Conservation (phyloP, 192 early-diverging fungal genomes). For the Coemansia guatemalensis region DNA sequence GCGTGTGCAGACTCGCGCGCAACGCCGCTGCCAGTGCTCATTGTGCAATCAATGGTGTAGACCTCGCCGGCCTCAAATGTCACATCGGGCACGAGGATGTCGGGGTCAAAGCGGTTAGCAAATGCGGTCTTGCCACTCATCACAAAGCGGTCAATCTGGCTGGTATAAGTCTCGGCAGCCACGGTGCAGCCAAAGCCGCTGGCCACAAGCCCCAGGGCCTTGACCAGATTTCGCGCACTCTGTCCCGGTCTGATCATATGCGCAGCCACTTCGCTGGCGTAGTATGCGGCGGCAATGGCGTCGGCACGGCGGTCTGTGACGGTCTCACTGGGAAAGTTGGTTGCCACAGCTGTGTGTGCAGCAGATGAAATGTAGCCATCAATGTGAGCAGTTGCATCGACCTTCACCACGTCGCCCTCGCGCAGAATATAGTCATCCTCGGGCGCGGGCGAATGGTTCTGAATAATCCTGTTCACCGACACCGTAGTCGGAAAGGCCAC, state of each 20-base stretch:
- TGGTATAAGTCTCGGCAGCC: constrained; percentile 65
- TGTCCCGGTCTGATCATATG: constrained; percentile 78
- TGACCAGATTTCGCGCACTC: constrained; percentile 56
- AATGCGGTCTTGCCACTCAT: constrained; percentile 64
- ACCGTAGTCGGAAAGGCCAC: constrained; percentile 86
- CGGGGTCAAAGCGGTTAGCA: constrained; percentile 59
- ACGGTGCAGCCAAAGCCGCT: constrained; percentile 65
- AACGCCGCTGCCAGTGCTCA: constrained; percentile 66
- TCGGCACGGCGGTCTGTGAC: constrained; percentile 73
- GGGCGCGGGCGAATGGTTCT: constrained; percentile 72
- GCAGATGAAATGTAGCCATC: constrained; percentile 85
- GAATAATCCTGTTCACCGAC: constrained; percentile 74
- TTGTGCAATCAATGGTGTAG: constrained; percentile 68
- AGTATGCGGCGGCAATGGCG: constrained; percentile 79
- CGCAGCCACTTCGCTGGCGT: constrained; percentile 76
- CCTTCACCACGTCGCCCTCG: constrained; percentile 83
- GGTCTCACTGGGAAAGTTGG: constrained; percentile 58
- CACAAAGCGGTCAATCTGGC: constrained; percentile 75
- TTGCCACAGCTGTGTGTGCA: constrained; percentile 82
- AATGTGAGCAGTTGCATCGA: constrained; percentile 89
- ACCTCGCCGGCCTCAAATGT: constrained; percentile 69
- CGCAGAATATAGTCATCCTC: constrained; percentile 65
- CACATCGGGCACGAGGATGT: constrained; percentile 62
- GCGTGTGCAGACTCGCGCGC: constrained; percentile 55
- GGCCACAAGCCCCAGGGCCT: constrained; percentile 59